phyloP scores from a whole-genome alignment of 208 protist genomes.

The Trypanosoma platydactyli region DNA sequence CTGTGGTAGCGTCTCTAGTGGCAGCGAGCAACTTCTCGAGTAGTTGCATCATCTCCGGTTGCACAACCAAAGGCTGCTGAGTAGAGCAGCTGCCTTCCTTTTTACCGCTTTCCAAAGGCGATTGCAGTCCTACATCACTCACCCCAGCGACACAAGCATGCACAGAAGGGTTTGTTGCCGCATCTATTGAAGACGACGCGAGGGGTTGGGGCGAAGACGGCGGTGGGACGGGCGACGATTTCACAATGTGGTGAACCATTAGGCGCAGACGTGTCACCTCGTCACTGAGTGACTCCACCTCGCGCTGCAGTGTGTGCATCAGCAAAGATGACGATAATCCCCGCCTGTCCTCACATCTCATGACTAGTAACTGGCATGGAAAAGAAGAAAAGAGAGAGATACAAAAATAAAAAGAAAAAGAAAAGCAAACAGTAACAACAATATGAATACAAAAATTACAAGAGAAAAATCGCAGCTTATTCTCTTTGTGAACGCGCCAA shows the following conservation, averaged over 20 bases:
- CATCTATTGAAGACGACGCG: neutral
- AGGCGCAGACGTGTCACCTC: constrained; percentile 85
- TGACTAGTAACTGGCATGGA: neutral
- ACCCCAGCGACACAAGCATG: neutral
- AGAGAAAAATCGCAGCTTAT: neutral
- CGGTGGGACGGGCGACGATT: constrained; percentile 40
- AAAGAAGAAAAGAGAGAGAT: neutral
- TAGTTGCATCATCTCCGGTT: neutral
- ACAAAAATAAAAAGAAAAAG: neutral
- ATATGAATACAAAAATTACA: neutral
- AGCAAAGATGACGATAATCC: constrained; percentile 40
- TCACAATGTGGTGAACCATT: constrained; percentile 77
- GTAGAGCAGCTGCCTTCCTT: neutral
- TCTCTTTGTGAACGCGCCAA: no score
- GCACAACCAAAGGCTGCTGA: neutral
- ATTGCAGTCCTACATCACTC: neutral
- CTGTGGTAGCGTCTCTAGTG: neutral
- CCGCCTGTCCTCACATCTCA: neutral
- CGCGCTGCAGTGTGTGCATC: constrained; percentile 77
- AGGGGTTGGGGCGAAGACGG: neutral
- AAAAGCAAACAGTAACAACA: neutral
- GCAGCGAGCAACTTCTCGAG: constrained; percentile 6
- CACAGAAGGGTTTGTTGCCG: neutral
- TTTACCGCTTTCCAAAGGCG: neutral
- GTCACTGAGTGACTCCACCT: constrained; percentile 78